A percentile compares a stretch with the other conserved stretches of the same genome.
These are phyloP conservation scores for Isochrysis galbana DNA, from an alignment of 78 protist species.

Conservation along the genomic window DNA sequence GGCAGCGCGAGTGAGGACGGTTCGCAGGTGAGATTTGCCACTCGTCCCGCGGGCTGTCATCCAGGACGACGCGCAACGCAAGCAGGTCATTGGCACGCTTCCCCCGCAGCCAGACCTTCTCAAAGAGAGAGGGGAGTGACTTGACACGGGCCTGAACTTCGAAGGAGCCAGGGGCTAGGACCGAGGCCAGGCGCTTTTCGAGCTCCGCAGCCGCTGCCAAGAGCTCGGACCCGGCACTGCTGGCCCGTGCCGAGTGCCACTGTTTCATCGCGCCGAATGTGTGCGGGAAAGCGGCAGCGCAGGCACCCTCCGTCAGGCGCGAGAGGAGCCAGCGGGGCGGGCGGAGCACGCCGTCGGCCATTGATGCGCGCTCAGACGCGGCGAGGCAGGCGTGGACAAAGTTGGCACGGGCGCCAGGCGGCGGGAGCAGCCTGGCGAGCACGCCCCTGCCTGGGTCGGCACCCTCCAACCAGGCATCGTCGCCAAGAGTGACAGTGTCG, in stretches of 20 bases:
- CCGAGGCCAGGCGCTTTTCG: no score
- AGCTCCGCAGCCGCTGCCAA: no score
- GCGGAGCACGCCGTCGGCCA: neutral
- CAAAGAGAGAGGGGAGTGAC: neutral
- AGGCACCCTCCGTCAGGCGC: neutral
- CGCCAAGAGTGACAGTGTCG: no score
- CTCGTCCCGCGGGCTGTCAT: neutral
- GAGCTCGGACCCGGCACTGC: no score
- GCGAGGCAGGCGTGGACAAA: neutral
- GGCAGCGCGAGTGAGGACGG: neutral
- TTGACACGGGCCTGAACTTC: neutral
- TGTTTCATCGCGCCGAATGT: neutral
- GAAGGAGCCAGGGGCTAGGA: no score
- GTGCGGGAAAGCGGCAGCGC: neutral
- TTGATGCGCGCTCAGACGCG: neutral
- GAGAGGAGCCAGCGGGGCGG: neutral
- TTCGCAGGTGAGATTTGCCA: neutral
- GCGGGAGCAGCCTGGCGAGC: no score
- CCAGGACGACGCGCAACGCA: neutral
- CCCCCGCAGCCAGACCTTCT: neutral
- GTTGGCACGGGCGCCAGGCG: neutral
- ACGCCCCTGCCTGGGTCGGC: no score
- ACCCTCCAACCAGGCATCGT: no score
- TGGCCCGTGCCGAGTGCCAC: no score
- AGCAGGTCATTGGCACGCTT: neutral